A percentile compares a stretch with the other conserved stretches of the same genome.
Conservation (phyloP, 768 basidiomycete species). For the Coprinellus micaceus region DNA sequence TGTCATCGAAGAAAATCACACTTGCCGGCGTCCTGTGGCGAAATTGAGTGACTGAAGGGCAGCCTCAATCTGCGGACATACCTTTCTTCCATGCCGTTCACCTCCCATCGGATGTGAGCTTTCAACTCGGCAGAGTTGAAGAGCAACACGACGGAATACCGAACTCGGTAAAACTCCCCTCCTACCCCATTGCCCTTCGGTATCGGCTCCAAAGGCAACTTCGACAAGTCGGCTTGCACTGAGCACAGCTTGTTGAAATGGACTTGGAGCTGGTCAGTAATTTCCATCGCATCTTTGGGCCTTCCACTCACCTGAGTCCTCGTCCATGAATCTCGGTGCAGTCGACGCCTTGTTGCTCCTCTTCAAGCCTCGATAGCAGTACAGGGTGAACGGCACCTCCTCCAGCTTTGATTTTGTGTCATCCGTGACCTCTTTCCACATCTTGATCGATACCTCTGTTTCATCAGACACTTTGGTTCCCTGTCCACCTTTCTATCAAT, state of each 20-base stretch:
- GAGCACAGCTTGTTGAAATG: slow-evolving; percentile 17
- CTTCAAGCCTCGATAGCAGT: slow-evolving; percentile 18
- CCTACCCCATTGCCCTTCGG: neutral
- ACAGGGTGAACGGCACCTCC: slow-evolving; percentile 10
- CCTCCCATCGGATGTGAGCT: slow-evolving; percentile 43
- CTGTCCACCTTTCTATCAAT: slow-evolving; percentile 6
- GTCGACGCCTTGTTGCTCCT: neutral
- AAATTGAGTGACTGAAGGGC: neutral
- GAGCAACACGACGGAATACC: slow-evolving; percentile 38
- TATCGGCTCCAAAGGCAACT: slow-evolving; percentile 3
- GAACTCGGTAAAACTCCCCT: slow-evolving; percentile 17
- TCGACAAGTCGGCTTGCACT: slow-evolving; percentile 17
- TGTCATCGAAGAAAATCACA: slow-evolving; percentile 2
- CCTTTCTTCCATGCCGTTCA: neutral
- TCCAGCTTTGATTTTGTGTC: slow-evolving; percentile 9
- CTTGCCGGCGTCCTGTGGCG: neutral
- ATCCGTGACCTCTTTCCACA: slow-evolving; percentile 4
- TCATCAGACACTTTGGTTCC: slow-evolving; percentile 19
- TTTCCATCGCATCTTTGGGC: neutral
- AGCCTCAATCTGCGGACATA: too few species aligned
- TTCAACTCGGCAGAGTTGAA: slow-evolving; percentile 47
- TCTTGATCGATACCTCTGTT: slow-evolving; percentile 17
- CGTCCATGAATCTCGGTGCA: slow-evolving; percentile 19
- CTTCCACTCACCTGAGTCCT: slow-evolving; percentile 16
- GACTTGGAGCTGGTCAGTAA: neutral